phyloP scores from a whole-genome alignment of 768 basidiomycete species.

The Suillus luteus region DNA sequence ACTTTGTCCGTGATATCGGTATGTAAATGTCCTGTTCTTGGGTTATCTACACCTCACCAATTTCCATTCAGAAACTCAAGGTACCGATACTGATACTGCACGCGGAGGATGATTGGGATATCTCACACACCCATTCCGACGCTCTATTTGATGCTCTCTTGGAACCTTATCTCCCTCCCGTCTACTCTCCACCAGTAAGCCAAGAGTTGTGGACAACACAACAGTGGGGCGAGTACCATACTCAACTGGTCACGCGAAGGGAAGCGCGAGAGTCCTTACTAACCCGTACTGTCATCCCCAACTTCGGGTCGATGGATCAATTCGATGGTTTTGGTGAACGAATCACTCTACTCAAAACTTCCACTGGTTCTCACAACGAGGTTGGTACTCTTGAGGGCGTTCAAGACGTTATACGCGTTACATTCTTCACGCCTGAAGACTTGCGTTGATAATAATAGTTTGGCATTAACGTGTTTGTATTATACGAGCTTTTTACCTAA shows the following conservation, averaged over 20 bases:
- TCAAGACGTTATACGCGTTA: conserved; percentile 54
- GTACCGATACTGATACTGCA: conserved; percentile 74
- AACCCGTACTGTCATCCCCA: conserved; percentile 42
- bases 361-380: conserved; percentile 59
- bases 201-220: conserved; percentile 33
- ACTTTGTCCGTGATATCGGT: conserved; percentile 65
- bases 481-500: neutral
- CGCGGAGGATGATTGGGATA: conserved; percentile 73
- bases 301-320: conserved; percentile 55
- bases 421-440: neutral
- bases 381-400: conserved; percentile 66
- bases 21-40: conserved; percentile 24
- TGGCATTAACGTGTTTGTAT: neutral
- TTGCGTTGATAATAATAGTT: neutral
- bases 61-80: conserved; percentile 54
- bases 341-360: conserved; percentile 58
- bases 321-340: conserved; percentile 48
- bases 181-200: conserved; percentile 40
- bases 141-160: conserved; percentile 69
- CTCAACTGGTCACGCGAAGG: conserved; percentile 42
- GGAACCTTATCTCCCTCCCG: conserved; percentile 58
- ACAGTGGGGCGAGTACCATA: conserved; percentile 47
- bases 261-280: conserved; percentile 48
- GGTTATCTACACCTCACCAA: neutral
- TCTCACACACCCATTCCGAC: conserved; percentile 68